phyloP scores from a whole-genome alignment of 148 eudicot genomes.

The Rheum nobile region DNA sequence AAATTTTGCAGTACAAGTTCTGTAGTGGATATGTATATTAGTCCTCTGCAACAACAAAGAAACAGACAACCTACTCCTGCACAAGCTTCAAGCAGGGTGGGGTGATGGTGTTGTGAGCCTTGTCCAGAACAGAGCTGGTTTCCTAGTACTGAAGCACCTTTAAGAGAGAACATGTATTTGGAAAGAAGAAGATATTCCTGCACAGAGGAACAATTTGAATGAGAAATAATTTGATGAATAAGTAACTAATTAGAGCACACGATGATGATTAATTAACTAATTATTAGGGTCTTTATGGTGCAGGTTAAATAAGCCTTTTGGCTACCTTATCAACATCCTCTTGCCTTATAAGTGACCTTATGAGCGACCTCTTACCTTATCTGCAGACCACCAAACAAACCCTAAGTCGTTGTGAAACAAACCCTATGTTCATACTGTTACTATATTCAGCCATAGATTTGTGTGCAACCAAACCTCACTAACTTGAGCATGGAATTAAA shows the following conservation, averaged over 20 bases:
- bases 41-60: not conserved
- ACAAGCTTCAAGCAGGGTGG: not conserved
- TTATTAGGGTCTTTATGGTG: too few species aligned
- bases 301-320: too few species aligned
- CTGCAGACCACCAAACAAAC: not conserved
- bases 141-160: not conserved
- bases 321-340: not conserved
- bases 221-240: not conserved
- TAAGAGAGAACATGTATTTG: not conserved
- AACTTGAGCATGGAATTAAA: not conserved
- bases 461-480: not conserved
- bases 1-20: not conserved
- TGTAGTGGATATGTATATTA: not conserved
- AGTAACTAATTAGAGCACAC: not conserved
- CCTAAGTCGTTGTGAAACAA: not conserved
- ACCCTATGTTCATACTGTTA: not conserved
- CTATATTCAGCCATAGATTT: not conserved
- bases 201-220: not conserved
- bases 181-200: not conserved
- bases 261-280: not conserved
- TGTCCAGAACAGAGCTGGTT: not conserved
- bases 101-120: not conserved
- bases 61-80: not conserved
- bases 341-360: not conserved
- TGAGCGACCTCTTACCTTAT: not conserved